These are phyloP conservation scores for Berkeleyomyces basicola DNA, from an alignment of 2,329 filamentous ascomycete genomes.

Conservation along the genomic window DNA sequence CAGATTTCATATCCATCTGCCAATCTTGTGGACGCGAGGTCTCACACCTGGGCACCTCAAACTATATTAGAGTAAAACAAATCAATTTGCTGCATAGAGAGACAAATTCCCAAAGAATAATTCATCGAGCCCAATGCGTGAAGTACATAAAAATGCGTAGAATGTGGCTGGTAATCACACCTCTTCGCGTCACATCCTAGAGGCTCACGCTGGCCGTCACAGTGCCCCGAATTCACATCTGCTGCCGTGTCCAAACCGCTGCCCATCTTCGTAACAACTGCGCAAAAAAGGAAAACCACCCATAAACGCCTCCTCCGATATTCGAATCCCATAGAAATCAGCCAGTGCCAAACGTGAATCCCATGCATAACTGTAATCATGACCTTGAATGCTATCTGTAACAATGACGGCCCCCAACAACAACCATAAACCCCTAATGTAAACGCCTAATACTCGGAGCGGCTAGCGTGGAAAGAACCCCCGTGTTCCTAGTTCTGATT, in stretches of 20 bases:
- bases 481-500: constrained; percentile 11
- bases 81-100: background rate
- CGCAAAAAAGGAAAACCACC: background rate
- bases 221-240: background rate
- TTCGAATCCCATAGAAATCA: background rate
- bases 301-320: background rate
- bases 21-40: too few species aligned
- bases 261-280: background rate
- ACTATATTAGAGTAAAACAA: background rate
- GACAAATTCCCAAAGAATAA: background rate
- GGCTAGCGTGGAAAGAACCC: constrained; percentile 9
- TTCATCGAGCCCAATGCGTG: background rate
- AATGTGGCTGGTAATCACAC: constrained; percentile 4
- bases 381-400: constrained; percentile 8
- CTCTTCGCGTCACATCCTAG: background rate
- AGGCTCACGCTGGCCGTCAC: background rate
- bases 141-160: background rate
- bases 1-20: too few species aligned
- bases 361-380: background rate
- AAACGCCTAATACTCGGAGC: constrained; percentile 8
- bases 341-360: background rate
- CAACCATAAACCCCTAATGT: background rate
- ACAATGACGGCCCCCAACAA: constrained; percentile 5
- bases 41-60: too few species aligned
- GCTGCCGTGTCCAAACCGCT: background rate